Evolutionary conservation across 257 asterid genomes (phyloP).

Genomic region (Eucommia ulmoides): DNA sequence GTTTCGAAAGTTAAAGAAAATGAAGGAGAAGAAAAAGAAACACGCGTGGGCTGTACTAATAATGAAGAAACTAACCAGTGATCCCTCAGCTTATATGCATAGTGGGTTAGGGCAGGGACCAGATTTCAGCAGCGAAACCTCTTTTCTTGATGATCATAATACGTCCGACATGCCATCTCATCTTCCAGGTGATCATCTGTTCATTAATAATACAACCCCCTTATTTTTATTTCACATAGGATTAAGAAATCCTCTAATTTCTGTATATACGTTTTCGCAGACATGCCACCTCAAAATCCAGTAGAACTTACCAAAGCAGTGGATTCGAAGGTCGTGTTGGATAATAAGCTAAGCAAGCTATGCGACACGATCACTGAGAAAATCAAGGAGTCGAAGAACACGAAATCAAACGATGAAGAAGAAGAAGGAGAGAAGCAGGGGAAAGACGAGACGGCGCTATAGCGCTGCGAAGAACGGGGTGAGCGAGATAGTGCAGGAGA

Average conservation of each 20-base stretch:
- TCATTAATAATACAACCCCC: not conserved
- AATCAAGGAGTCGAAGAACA: not conserved
- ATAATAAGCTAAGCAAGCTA: not conserved
- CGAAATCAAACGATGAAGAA: not conserved
- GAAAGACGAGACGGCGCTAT: conserved; percentile 28
- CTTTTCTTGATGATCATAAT: not conserved
- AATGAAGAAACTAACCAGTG: conserved; percentile 19
- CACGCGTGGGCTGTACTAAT: conserved; percentile 17
- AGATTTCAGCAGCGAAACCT: not conserved
- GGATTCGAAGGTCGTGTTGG: no score
- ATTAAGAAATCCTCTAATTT: no score
- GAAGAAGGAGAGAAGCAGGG: not conserved
- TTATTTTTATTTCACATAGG: not conserved
- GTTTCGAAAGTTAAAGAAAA: conserved; percentile 16
- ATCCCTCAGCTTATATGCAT: conserved; percentile 17
- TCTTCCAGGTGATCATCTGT: no score
- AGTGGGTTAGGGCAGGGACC: conserved; percentile 16
- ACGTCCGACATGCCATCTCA: not conserved
- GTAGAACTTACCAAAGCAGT: no score
- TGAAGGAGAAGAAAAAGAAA: conserved; percentile 17
- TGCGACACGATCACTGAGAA: not conserved
- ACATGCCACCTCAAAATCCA: not conserved
- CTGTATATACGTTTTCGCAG: not conserved
- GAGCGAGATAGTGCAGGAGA: conserved; percentile 35
- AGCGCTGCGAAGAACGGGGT: conserved; percentile 49